phyloP scores from a whole-genome alignment of 129 eudicot species.

The Escallonia herrerae region DNA sequence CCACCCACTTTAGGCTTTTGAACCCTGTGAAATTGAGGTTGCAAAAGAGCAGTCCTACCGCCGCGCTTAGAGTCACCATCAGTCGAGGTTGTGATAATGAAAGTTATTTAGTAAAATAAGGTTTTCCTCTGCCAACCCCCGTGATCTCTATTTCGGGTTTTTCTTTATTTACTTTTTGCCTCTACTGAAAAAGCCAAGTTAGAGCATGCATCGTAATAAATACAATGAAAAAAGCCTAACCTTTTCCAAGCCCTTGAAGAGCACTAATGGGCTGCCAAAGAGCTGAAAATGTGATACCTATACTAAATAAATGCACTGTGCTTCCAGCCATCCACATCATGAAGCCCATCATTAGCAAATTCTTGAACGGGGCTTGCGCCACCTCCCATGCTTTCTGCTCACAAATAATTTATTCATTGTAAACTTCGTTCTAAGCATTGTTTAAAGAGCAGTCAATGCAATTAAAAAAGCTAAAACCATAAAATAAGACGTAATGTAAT shows the following conservation, averaged over 20 bases:
- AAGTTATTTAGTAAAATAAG: too few species aligned
- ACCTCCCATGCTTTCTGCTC: conserved; percentile 93
- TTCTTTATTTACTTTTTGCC: neutral
- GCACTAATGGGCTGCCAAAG: conserved; percentile 92
- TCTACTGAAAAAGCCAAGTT: neutral
- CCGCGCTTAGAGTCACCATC: too few species aligned
- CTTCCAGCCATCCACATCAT: conserved; percentile 99
- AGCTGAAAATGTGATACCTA: conserved; percentile 89
- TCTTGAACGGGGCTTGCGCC: conserved; percentile 86
- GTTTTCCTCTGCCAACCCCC: neutral
- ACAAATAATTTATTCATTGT: neutral
- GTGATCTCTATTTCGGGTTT: neutral
- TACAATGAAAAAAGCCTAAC: conserved; percentile 8
- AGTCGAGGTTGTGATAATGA: too few species aligned
- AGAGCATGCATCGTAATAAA: too few species aligned
- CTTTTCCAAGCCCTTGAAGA: conserved; percentile 88
- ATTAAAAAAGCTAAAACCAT: neutral
- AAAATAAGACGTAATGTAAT: neutral
- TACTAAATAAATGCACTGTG: conserved; percentile 94
- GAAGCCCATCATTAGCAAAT: conserved; percentile 85
- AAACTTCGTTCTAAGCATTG: too few species aligned
- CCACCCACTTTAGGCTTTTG: too few species aligned
- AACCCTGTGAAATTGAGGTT: too few species aligned
- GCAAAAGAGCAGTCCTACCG: too few species aligned
- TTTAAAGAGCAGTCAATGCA: too few species aligned